Evolutionary conservation across 768 basidiomycete species (phyloP).

Genomic region (Podaxis sp.): DNA sequence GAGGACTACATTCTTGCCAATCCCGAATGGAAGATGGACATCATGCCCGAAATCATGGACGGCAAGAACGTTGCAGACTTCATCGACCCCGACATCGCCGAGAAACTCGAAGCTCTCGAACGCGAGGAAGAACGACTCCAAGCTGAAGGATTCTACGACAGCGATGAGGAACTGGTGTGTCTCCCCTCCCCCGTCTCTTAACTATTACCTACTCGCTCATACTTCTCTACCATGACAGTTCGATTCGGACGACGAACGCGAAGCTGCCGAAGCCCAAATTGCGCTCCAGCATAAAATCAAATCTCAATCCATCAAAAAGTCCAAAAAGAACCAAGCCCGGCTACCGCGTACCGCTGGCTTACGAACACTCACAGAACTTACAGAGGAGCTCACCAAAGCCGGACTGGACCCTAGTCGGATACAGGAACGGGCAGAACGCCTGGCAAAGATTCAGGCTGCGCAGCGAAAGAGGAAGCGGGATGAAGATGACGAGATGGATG

Average conservation of each 20-base stretch:
- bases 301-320: conserved; percentile 79
- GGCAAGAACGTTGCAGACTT: conserved; percentile 99
- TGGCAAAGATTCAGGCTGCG: conserved; percentile 70
- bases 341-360: conserved; percentile 73
- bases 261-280: conserved; percentile 56
- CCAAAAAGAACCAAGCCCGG: conserved; percentile 78
- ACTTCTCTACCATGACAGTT: conserved; percentile 32
- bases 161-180: conserved; percentile 79
- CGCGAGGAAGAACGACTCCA: conserved; percentile 93
- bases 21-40: conserved; percentile 92
- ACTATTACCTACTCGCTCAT: neutral
- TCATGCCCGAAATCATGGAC: conserved; percentile 97
- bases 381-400: conserved; percentile 75
- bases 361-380: conserved; percentile 73
- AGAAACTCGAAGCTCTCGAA: conserved; percentile 95
- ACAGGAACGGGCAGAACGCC: conserved; percentile 79
- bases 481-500: conserved; percentile 51
- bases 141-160: conserved; percentile 93
- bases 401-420: conserved; percentile 87
- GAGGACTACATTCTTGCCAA: conserved; percentile 89
- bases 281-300: conserved; percentile 63
- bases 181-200: neutral
- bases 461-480: conserved; percentile 67
- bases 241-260: conserved; percentile 75
- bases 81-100: conserved; percentile 94